Percentiles rank a stretch among this genome's conserved stretches.
Evolutionary conservation across 148 eudicot genomes (phyloP).

Genomic region (Rhododendron molle): DNA sequence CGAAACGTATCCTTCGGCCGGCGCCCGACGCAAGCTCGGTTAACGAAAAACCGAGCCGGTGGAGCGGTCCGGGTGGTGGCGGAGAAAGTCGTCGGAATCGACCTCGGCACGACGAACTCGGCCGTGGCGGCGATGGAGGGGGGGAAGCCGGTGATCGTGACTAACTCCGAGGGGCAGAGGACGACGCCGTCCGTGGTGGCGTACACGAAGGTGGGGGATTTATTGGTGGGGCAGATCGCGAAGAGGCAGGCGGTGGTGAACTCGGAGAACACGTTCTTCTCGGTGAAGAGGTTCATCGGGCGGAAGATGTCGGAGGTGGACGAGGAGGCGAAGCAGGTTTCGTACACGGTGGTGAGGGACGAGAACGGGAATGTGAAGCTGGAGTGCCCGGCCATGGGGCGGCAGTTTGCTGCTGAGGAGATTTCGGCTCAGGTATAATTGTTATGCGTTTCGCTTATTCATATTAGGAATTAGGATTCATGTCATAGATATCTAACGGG

Average conservation of each 20-base stretch:
- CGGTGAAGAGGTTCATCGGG: conserved; percentile 93
- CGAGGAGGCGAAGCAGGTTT: conserved; percentile 92
- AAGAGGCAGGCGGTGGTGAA: conserved; percentile 95
- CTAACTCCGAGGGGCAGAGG: conserved; percentile 89
- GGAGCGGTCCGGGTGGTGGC: conserved; percentile 46
- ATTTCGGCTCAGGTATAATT: conserved; percentile 81
- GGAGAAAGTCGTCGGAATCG: conserved; percentile 96
- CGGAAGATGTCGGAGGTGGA: conserved; percentile 95
- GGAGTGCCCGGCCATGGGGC: conserved; percentile 94
- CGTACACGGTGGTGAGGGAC: conserved; percentile 73
- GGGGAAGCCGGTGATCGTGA: conserved; percentile 87
- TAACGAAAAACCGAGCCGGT: conserved; percentile 14
- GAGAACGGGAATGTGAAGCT: conserved; percentile 95
- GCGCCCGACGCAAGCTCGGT: conserved; percentile 7
- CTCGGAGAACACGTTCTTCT: conserved; percentile 81
- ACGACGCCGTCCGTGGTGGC: conserved; percentile 98
- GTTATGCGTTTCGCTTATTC: not conserved
- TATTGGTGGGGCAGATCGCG: conserved; percentile 89
- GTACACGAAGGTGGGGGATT: conserved; percentile 76
- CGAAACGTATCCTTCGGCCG: conserved; percentile 41
- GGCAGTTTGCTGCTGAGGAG: conserved; percentile 90
- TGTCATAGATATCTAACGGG: too few species aligned
- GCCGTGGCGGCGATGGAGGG: conserved; percentile 99
- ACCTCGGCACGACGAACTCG: conserved; percentile 89
- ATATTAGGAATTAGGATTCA: too few species aligned